Percentiles rank a stretch among this genome's conserved stretches.
phyloP scores from a whole-genome alignment of 1,284 basidiomycete species.

The Puccinia brachypodii region DNA sequence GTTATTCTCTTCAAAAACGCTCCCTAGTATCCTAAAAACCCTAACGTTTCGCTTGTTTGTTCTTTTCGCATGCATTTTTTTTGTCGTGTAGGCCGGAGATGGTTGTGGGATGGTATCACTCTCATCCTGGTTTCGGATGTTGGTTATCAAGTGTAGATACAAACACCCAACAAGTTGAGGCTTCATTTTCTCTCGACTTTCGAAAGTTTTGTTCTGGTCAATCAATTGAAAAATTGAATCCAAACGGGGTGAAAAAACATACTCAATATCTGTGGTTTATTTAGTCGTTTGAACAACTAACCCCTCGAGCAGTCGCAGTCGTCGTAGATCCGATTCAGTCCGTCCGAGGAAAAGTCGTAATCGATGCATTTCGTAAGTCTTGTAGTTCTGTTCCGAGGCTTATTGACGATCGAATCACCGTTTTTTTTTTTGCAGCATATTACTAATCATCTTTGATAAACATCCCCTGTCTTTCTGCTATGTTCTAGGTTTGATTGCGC shows the following conservation, averaged over 20 bases:
- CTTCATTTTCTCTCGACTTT: background rate
- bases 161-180: slow-evolving; percentile 89
- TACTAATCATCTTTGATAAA: slow-evolving; percentile 49
- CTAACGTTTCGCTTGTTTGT: background rate
- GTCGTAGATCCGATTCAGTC: slow-evolving; percentile 99
- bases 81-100: slow-evolving; percentile 76
- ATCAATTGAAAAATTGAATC: background rate
- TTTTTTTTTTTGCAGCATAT: slow-evolving; percentile 47
- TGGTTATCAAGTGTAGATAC: slow-evolving; percentile 99
- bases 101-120: slow-evolving; percentile 99
- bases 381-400: slow-evolving; percentile 55
- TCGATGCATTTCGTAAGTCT: slow-evolving; percentile 83
- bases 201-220: background rate
- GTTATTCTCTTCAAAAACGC: no score
- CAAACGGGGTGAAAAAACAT: slow-evolving; percentile 38
- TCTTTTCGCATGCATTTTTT: background rate
- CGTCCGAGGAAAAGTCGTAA: slow-evolving; percentile 92
- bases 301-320: slow-evolving; percentile 91
- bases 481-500: slow-evolving; percentile 72
- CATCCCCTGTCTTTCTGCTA: background rate
- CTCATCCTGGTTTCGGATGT: slow-evolving; percentile 98
- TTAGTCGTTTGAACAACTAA: slow-evolving; percentile 94
- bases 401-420: background rate
- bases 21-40: no score
- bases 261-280: background rate